Evolutionary conservation across 192 early-diverging fungal genomes (phyloP).

Genomic region (Backusella macrospora): DNA sequence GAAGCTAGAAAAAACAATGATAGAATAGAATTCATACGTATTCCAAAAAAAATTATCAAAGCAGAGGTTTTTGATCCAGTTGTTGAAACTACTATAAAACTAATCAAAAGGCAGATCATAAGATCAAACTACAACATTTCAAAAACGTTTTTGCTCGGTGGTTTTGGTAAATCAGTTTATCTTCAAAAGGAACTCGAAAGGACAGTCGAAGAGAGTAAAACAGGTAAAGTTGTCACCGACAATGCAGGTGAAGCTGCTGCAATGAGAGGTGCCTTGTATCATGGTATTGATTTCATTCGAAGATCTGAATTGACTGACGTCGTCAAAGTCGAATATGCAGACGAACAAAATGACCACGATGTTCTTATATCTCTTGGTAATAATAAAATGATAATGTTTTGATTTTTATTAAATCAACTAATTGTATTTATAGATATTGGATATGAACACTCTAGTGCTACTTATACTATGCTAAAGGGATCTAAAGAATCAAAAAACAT

Average conservation of each 20-base stretch:
- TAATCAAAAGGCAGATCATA: neutral
- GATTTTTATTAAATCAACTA: neutral
- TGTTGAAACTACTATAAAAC: neutral
- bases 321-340: neutral
- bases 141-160: neutral
- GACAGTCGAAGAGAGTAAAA: neutral
- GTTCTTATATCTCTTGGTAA: slow-evolving; percentile 4
- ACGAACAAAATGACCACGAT: neutral
- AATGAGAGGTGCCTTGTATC: neutral
- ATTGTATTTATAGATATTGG: slow-evolving; percentile 11
- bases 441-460: neutral
- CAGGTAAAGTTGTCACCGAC: neutral
- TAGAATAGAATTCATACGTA: neutral
- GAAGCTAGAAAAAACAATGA: too few relatives aligned
- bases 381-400: too few relatives aligned
- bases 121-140: neutral
- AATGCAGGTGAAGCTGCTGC: neutral
- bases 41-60: neutral
- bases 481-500: neutral
- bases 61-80: neutral
- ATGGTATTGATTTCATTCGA: slow-evolving; percentile 6
- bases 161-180: slow-evolving; percentile 7
- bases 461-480: neutral
- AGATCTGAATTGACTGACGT: slow-evolving; percentile 8
- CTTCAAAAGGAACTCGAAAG: neutral